A percentile compares a stretch with the other conserved stretches of the same genome.
These are phyloP conservation scores for Penicillium sp. DNA, from an alignment of 2,329 filamentous ascomycete species.

Conservation along the genomic window DNA sequence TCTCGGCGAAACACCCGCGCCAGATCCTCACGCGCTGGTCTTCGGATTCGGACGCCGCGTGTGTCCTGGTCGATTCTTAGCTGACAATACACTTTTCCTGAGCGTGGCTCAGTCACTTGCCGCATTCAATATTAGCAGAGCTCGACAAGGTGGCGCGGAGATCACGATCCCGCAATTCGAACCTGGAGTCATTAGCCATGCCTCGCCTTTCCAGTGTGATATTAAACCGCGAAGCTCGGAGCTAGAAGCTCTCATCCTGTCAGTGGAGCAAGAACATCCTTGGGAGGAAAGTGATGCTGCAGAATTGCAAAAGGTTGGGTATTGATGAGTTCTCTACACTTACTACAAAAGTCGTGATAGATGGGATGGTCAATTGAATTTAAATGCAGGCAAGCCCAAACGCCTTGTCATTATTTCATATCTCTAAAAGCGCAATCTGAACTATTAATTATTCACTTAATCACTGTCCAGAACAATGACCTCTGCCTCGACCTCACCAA, in stretches of 20 bases:
- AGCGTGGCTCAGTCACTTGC: slow-evolving; percentile 48
- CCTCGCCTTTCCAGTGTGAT: slow-evolving; percentile 33
- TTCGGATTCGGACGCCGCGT: slow-evolving; percentile 43
- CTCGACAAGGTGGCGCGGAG: slow-evolving; percentile 35
- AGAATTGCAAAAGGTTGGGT: neutral
- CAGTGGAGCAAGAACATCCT: slow-evolving; percentile 36
- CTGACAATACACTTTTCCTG: slow-evolving; percentile 41
- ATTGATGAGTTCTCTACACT: neutral
- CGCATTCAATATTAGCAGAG: slow-evolving; percentile 45
- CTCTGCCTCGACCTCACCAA: slow-evolving; percentile 67
- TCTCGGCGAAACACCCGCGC: slow-evolving; percentile 33
- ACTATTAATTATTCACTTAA: slow-evolving; percentile 29
- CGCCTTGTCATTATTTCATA: neutral
- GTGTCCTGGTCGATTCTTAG: slow-evolving; percentile 42
- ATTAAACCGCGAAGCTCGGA: slow-evolving; percentile 35
- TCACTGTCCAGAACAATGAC: slow-evolving; percentile 66
- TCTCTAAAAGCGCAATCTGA: neutral
- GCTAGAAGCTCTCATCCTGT: slow-evolving; percentile 34
- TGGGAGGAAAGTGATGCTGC: slow-evolving; percentile 41
- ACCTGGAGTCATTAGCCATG: slow-evolving; percentile 36
- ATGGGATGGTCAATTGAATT: neutral
- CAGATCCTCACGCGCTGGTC: slow-evolving; percentile 30
- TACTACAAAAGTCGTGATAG: neutral
- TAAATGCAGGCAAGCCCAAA: neutral
- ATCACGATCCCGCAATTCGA: slow-evolving; percentile 37